A percentile compares a stretch with the other conserved stretches of the same genome.
Evolutionary conservation across 176 grass and related monocot species (phyloP).

Genomic region (Cenchrus americanus): DNA sequence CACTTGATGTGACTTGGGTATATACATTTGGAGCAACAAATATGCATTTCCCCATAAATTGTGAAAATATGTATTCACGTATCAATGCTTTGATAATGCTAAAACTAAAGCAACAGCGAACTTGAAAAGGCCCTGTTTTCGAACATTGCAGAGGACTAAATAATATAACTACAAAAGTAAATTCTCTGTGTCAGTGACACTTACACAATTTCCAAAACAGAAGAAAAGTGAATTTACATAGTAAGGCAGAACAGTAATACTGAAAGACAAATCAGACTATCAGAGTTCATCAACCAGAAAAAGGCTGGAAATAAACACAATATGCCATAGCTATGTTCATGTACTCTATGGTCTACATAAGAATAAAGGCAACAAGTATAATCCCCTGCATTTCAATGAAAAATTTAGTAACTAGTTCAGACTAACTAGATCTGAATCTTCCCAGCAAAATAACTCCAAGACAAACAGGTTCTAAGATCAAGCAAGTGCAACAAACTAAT

Average conservation of each 20-base stretch:
- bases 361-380: not conserved
- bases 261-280: no score
- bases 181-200: not conserved
- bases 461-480: not conserved
- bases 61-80: not conserved
- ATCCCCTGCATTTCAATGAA: not conserved
- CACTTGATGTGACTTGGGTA: not conserved
- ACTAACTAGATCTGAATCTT: not conserved
- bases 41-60: no score
- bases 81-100: not conserved
- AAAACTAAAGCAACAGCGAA: not conserved
- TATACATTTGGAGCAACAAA: not conserved
- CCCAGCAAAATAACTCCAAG: not conserved
- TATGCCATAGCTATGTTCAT: not conserved
- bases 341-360: not conserved
- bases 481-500: no score
- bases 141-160: not conserved
- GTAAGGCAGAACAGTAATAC: not conserved
- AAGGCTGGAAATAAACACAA: not conserved
- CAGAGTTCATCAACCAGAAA: not conserved
- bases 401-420: not conserved
- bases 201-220: not conserved
- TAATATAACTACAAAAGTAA: not conserved
- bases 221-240: not conserved
- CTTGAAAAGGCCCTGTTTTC: not conserved